Conservation (phyloP, 306 rosid genomes). For the Vigna radiata region DNA sequence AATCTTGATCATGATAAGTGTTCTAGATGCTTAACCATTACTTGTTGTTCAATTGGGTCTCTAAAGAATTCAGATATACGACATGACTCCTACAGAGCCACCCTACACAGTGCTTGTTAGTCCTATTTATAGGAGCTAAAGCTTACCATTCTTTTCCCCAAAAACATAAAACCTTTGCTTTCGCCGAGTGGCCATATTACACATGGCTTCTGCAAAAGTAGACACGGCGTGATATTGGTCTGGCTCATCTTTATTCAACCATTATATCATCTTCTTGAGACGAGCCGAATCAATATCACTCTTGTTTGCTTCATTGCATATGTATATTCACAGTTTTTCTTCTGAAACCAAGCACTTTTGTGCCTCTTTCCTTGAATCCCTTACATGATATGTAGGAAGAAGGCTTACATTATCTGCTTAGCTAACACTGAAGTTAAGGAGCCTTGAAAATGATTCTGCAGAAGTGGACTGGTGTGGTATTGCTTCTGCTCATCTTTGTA, state of each 20-base stretch:
- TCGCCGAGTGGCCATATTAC: neutral
- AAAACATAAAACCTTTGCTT: neutral
- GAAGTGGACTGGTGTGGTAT: slow-evolving; percentile 61
- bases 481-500: slow-evolving; percentile 54
- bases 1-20: slow-evolving; percentile 49
- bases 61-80: neutral
- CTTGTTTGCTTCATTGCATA: slow-evolving; percentile 67
- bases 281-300: slow-evolving; percentile 90
- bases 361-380: neutral
- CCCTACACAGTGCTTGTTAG: slow-evolving; percentile 5
- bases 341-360: neutral
- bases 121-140: slow-evolving; percentile 46
- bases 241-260: slow-evolving; percentile 53
- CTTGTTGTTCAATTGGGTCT: slow-evolving; percentile 24
- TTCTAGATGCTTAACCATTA: slow-evolving; percentile 45
- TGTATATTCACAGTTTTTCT: neutral
- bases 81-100: neutral
- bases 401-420: neutral
- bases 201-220: slow-evolving; percentile 54
- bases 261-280: slow-evolving; percentile 15
- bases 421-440: slow-evolving; percentile 5
- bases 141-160: slow-evolving; percentile 26
- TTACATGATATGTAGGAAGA: neutral
- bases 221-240: slow-evolving; percentile 74
- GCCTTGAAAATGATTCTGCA: slow-evolving; percentile 45